Conservation (phyloP, 257 asterid species). For the Plectranthus barbatus region DNA sequence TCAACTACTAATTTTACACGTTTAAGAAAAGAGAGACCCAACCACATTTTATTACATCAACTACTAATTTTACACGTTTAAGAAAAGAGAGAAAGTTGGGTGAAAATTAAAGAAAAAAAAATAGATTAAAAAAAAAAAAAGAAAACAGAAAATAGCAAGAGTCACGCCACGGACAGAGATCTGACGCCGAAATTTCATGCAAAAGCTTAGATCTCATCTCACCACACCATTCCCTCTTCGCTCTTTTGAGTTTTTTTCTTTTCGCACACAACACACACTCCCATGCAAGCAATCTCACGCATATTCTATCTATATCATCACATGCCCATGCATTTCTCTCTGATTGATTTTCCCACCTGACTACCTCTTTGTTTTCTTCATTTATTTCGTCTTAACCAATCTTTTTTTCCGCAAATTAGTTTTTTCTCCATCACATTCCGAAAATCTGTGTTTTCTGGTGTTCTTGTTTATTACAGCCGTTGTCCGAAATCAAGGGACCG, state of each 20-base stretch:
- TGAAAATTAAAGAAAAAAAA: neutral
- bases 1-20: too few relatives aligned
- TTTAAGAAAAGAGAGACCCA: neutral
- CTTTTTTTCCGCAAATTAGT: too few relatives aligned
- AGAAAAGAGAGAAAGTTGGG: neutral
- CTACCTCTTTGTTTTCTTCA: neutral
- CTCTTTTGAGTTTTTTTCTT: too few relatives aligned
- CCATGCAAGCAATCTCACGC: constrained; percentile 21
- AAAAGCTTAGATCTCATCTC: constrained; percentile 31
- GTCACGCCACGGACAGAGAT: constrained; percentile 35
- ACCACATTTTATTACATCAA: too few relatives aligned
- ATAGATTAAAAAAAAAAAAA: neutral
- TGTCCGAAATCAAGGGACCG: neutral
- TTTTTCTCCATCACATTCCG: neutral
- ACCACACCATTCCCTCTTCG: too few relatives aligned
- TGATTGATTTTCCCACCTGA: constrained; percentile 4
- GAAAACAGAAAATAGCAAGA: constrained; percentile 25
- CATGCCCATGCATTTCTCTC: constrained; percentile 27
- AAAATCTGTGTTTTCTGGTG: neutral
- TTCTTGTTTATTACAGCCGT: neutral
- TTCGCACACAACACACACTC: too few relatives aligned
- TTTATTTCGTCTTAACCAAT: neutral
- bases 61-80: neutral
- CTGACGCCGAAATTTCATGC: constrained; percentile 62
- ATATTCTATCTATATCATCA: constrained; percentile 2